phyloP scores from a whole-genome alignment of 345 rosid genomes.

The Pseudoturritis turrita region DNA sequence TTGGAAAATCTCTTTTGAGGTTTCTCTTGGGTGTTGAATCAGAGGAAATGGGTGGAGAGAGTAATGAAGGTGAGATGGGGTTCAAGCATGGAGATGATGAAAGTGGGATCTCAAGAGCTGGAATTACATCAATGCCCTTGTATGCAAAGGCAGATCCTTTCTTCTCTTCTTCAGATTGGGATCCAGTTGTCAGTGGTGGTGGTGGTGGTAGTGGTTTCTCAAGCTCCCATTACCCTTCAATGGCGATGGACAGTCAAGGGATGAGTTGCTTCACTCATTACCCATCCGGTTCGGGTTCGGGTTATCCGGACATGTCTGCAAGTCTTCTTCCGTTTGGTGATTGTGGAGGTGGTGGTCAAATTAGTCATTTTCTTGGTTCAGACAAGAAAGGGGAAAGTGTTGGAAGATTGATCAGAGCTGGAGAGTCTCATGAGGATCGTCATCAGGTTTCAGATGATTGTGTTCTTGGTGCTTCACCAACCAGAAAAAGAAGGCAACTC shows the following conservation, averaged over 20 bases:
- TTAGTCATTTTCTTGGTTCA: constrained; percentile 53
- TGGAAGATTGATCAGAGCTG: constrained; percentile 35
- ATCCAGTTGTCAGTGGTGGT: constrained; percentile 46
- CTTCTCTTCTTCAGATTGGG: constrained; percentile 82
- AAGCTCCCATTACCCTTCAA: constrained; percentile 46
- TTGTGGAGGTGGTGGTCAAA: constrained; percentile 35
- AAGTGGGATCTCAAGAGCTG: constrained; percentile 38
- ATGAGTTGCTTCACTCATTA: constrained; percentile 47
- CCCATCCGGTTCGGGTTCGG: constrained; percentile 46
- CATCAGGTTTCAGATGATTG: constrained; percentile 48
- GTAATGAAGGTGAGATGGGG: constrained; percentile 42
- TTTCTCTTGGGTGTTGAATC: constrained; percentile 36
- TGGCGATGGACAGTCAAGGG: constrained; percentile 55
- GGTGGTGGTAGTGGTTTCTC: constrained; percentile 40
- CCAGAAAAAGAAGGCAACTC: constrained; percentile 56
- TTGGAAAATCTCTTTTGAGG: constrained; percentile 37
- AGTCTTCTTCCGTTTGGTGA: constrained; percentile 59
- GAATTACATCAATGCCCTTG: constrained; percentile 40
- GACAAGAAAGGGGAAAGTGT: constrained; percentile 42
- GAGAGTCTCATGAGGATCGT: constrained; percentile 42
- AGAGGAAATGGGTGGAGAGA: constrained; percentile 52
- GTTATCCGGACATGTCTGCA: constrained; percentile 46
- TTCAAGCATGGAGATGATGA: constrained; percentile 47
- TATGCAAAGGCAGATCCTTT: constrained; percentile 48
- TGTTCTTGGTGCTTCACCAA: constrained; percentile 41